Conservation (phyloP, 805 yeast genomes). For the Candida hungchunana region DNA sequence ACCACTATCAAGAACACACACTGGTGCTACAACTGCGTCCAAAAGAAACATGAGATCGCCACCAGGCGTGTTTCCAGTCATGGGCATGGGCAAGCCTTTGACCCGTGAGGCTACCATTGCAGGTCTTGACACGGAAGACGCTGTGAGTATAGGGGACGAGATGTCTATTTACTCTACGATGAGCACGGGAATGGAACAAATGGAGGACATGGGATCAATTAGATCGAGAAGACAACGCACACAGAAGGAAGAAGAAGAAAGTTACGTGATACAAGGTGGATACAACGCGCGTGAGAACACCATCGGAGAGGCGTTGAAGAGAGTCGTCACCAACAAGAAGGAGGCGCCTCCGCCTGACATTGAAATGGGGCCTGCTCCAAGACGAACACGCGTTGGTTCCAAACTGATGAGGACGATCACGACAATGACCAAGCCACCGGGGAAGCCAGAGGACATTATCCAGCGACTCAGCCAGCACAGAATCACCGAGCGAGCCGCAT, state of each 20-base stretch:
- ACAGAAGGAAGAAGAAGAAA: conserved; percentile 27
- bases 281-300: conserved; percentile 32
- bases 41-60: conserved; percentile 45
- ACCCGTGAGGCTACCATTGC: conserved; percentile 57
- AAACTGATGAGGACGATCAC: conserved; percentile 21
- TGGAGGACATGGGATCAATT: conserved; percentile 8
- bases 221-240: conserved; percentile 11
- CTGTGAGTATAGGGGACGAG: conserved; percentile 7
- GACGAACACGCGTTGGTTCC: conserved; percentile 8
- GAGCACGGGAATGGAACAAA: conserved; percentile 10
- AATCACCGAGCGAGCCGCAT: conserved; percentile 39
- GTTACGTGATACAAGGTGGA: conserved; percentile 24
- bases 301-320: conserved; percentile 32
- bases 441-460: conserved; percentile 28
- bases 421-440: conserved; percentile 20
- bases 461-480: conserved; percentile 33
- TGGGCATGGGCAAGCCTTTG: conserved; percentile 69
- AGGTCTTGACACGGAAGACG: conserved; percentile 18
- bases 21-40: conserved; percentile 1
- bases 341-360: conserved; percentile 5
- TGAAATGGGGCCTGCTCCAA: conserved; percentile 16
- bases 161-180: conserved; percentile 8
- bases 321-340: conserved; percentile 22
- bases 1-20: conserved; percentile 14
- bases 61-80: conserved; percentile 74